Conservation (phyloP, 371 early-diverging fungal species). For the Mucor sp. region DNA sequence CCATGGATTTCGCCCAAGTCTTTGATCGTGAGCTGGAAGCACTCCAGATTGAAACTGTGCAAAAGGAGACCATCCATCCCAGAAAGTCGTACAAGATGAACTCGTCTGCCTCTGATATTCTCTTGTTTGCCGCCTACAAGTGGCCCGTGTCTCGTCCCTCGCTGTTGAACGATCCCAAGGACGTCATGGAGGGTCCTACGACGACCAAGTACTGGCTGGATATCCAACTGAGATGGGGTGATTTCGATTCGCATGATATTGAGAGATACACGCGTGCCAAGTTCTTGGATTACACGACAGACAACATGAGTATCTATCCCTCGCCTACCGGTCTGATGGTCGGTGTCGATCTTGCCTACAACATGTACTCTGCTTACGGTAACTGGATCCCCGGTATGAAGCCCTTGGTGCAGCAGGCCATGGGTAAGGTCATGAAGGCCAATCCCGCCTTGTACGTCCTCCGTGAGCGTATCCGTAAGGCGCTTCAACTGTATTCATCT, state of each 20-base stretch:
- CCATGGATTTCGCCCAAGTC: slow-evolving; percentile 94
- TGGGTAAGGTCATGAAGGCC: slow-evolving; percentile 98
- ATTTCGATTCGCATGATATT: slow-evolving; percentile 98
- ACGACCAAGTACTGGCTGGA: slow-evolving; percentile 99
- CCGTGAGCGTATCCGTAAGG: slow-evolving; percentile 98
- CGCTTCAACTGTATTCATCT: slow-evolving; percentile 96
- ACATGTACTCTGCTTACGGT: slow-evolving; percentile 89
- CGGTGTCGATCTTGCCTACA: slow-evolving; percentile 97
- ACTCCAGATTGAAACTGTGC: slow-evolving; percentile 97
- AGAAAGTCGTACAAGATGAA: slow-evolving; percentile 99
- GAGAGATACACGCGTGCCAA: slow-evolving; percentile 98
- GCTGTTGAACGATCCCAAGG: slow-evolving; percentile 86
- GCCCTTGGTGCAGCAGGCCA: slow-evolving; percentile 94
- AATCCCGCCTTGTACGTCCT: slow-evolving; percentile 97
- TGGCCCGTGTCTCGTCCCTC: slow-evolving; percentile 97
- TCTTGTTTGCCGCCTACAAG: slow-evolving; percentile 96
- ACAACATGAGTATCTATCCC: slow-evolving; percentile 98
- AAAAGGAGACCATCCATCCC: slow-evolving; percentile 98
- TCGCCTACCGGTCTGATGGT: slow-evolving; percentile 97
- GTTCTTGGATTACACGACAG: slow-evolving; percentile 97
- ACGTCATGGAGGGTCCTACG: slow-evolving; percentile 94
- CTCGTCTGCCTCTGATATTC: slow-evolving; percentile 80
- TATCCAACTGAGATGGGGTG: slow-evolving; percentile 99
- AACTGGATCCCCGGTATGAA: slow-evolving; percentile 99
- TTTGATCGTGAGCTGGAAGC: slow-evolving; percentile 98